Evolutionary conservation across 2,329 filamentous ascomycete genomes (phyloP).

Genomic region (Aspergillus texensis): DNA sequence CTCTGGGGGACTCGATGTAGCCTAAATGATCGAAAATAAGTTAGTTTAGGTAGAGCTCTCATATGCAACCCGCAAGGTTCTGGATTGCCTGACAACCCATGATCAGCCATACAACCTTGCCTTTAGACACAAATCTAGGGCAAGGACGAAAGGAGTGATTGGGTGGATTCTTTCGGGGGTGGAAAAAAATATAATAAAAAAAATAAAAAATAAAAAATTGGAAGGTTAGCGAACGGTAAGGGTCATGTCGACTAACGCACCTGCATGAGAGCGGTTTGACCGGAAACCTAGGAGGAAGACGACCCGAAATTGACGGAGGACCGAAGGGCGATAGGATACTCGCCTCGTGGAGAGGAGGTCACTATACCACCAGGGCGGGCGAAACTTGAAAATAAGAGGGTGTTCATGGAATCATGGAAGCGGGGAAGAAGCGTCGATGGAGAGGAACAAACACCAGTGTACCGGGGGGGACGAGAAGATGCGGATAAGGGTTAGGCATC

Average conservation of each 20-base stretch:
- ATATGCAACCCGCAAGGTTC: neutral
- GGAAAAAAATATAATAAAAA: neutral
- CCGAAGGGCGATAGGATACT: slow-evolving; percentile 26
- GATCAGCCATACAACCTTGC: neutral
- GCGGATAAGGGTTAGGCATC: slow-evolving; percentile 26
- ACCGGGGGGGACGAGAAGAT: slow-evolving; percentile 18
- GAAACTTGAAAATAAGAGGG: slow-evolving; percentile 31
- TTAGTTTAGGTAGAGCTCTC: slow-evolving; percentile 11
- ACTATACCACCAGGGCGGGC: slow-evolving; percentile 41
- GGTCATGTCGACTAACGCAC: slow-evolving; percentile 29
- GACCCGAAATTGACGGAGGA: slow-evolving; percentile 31
- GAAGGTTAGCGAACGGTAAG: slow-evolving; percentile 8
- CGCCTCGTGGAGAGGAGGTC: slow-evolving; percentile 34
- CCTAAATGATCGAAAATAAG: slow-evolving; percentile 31
- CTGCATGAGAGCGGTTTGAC: slow-evolving; percentile 42
- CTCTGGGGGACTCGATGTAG: slow-evolving; percentile 45
- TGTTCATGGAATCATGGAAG: slow-evolving; percentile 43
- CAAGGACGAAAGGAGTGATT: neutral
- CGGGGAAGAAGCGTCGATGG: slow-evolving; percentile 33
- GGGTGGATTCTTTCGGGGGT: neutral
- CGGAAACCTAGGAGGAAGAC: slow-evolving; percentile 25
- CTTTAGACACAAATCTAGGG: neutral
- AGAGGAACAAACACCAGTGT: slow-evolving; percentile 26
- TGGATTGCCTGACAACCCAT: neutral
- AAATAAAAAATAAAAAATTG: slow-evolving; percentile 4